phyloP scores from a whole-genome alignment of 495 filamentous ascomycete genomes.

The Coniosporium apollinis region DNA sequence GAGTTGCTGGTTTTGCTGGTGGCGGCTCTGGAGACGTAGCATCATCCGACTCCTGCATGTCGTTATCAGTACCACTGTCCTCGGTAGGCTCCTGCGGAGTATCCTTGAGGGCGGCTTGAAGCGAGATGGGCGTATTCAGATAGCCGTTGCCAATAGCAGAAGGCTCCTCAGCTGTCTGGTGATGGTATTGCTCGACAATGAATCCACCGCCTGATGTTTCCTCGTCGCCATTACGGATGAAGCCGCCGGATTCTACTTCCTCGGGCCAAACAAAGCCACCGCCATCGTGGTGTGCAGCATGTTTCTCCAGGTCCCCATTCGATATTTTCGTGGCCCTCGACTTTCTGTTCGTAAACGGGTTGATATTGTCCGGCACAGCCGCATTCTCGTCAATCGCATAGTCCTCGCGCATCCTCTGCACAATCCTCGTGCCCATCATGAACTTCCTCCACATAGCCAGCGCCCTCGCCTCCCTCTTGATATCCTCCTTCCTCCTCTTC shows the following conservation, averaged over 20 bases:
- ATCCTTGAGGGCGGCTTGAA: constrained; percentile 16
- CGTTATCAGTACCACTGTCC: no score
- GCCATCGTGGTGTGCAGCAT: no score
- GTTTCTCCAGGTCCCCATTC: no score
- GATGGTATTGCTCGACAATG: constrained; percentile 7
- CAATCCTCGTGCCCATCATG: constrained; percentile 65
- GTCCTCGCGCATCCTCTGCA: constrained; percentile 59
- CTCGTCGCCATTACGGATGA: no score
- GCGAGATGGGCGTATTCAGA: constrained; percentile 16
- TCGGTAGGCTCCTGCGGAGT: background rate
- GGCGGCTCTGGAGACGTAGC: no score
- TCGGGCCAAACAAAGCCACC: no score
- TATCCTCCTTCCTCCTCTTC: constrained; percentile 58
- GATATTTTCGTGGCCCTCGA: constrained; percentile 2
- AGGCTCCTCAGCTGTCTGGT: background rate
- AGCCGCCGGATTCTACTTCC: no score
- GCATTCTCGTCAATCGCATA: constrained; percentile 33
- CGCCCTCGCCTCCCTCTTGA: constrained; percentile 59
- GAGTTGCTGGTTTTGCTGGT: background rate
- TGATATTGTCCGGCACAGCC: constrained; percentile 21
- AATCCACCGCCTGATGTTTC: constrained; percentile 5
- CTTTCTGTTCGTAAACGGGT: constrained; percentile 25
- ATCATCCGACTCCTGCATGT: constrained; percentile 6
- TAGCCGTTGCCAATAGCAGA: constrained; percentile 4
- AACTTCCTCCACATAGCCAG: constrained; percentile 75